Base-by-base conservation (phyloP, 2,329 filamentous ascomycete species). In the Pseudogymnoascus sp. region DNA sequence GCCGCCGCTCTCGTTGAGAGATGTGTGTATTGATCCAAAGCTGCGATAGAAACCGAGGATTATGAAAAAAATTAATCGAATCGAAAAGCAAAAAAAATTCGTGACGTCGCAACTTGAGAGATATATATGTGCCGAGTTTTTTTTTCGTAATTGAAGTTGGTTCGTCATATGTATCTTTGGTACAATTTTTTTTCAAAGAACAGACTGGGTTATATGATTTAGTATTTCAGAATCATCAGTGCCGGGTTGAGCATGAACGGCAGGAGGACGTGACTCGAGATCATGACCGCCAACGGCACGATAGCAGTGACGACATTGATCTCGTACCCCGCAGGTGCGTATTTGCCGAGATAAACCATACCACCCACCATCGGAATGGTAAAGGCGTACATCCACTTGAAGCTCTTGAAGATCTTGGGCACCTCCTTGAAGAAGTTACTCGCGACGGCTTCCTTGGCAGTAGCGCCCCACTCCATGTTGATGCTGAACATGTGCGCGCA, bases 191-290 rank as follows among this genome's bases (percentile, higher is more conserved):
- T 31, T 34, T 23, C 42, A 46, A 25, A n/a, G 42, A 2, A 46
- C 21, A 46, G 18, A 1, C 25, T 23, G 7, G 7, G 25, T 28
- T 34, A 23, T 46, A 46, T 14, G 12, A 12, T 46, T 34, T 37
- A 59, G 28, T 59, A 59, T 11, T 59, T 84, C 70, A 86, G 85
- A 71, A 81, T 78, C 84, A 88, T 87, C 75, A 88, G 71, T 60
- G 82, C 83, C 18, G 85, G 85, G 68, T 88, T 88, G 65, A 88
- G 73, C 63, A 78, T 78, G 59, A 88, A 79, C 8, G 84, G 84
- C 64, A 86, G 71, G 38, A 82, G 71, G 69, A 85, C 82, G 69
- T 86, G 83, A 38, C 76, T 77, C 42, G 77, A 72, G 10, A 86
- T 72, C 38, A 83, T 75, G 46, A 76, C 78, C n/a, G 74, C 75